Base-by-base conservation (phyloP, 1,284 basidiomycete species). In the Cutaneotrichosporon daszewskae region DNA sequence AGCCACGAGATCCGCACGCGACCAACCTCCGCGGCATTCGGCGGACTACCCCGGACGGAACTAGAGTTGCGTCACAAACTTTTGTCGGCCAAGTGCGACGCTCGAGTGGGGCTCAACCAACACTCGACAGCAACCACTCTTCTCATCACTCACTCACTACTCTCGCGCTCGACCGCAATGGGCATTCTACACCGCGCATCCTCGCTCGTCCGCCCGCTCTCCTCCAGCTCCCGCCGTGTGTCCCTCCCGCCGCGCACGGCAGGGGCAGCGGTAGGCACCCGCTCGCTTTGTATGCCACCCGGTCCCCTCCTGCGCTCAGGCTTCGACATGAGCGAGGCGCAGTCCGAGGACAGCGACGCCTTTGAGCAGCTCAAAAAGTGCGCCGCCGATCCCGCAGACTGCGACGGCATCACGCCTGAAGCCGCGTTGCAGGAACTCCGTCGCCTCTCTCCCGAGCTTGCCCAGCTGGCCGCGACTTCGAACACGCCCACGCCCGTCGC, bases 231-330 rank as follows among this genome's bases (percentile, higher is more conserved):
- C 28, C 6, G 13, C 28, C 28, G 8, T 16, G 5, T n/a, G 13
- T 16, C 28, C 28, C 28, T 31, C 28, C 8, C 14, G 13, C 28
- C 7, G 6, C 28, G 7, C 29, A 11, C 22, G n/a, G n/a, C n/a
- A n/a, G n/a, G n/a, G n/a, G n/a, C n/a, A n/a, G n/a, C n/a, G n/a
- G n/a, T n/a, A n/a, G n/a, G n/a, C 29, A 29, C 16, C 32, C 45
- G 45, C 26, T 23, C 29, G 14, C 36, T 47, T 18, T 47, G 45
- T 40, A 38, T 47, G 36, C 46, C 46, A 9, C 46, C 46, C 12
- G 33, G 34, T 28, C 37, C 38, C 17, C 33, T 36, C 12, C 37
- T 41, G 32, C 45, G 50, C 10, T 32, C 20, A 13, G n/a, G 22
- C 20, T 20, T 29, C 19, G 39, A 33, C 23, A 31, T 20, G 11